These are phyloP conservation scores for Penicillium malachiteum DNA, from an alignment of 495 filamentous ascomycete genomes.

Conservation along the genomic window DNA sequence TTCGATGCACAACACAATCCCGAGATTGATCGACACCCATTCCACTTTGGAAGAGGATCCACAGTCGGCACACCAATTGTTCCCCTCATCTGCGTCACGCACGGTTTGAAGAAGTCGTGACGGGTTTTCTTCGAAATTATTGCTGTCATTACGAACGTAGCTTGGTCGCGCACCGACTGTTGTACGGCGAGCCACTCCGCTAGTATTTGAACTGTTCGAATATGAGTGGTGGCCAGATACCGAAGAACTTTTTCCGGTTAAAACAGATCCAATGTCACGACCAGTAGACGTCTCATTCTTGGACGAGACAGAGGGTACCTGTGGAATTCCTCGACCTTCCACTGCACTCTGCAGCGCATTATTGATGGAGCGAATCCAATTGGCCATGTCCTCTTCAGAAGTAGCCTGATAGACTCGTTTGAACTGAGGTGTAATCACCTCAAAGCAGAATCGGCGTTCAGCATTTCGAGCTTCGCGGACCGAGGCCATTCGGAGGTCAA, in stretches of 20 bases:
- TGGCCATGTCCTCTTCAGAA: constrained; percentile 96
- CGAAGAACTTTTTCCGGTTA: constrained; percentile 92
- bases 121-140: constrained; percentile 75
- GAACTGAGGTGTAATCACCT: constrained; percentile 95
- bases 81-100: constrained; percentile 87
- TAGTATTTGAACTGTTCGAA: constrained; percentile 38
- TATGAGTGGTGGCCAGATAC: constrained; percentile 59
- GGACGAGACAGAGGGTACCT: constrained; percentile 39
- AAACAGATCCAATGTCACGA: constrained; percentile 83
- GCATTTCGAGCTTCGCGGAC: constrained; percentile 93
- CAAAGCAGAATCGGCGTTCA: constrained; percentile 95
- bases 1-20: constrained; percentile 95
- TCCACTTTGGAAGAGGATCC: constrained; percentile 88
- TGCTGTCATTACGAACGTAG: constrained; percentile 63
- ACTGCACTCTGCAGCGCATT: constrained; percentile 96
- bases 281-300: constrained; percentile 56
- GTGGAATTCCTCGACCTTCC: constrained; percentile 66
- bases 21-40: constrained; percentile 98
- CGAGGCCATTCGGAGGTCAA: constrained; percentile 94
- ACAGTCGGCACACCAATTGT: constrained; percentile 94
- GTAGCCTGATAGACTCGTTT: constrained; percentile 98
- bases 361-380: constrained; percentile 95
- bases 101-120: constrained; percentile 82
- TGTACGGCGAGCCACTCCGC: constrained; percentile 70
- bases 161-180: constrained; percentile 88